Evolutionary conservation across 768 basidiomycete species (phyloP), one percentile per base, ranked within the genome.

Genomic region (Xerocomellus chrysenteron): DNA sequence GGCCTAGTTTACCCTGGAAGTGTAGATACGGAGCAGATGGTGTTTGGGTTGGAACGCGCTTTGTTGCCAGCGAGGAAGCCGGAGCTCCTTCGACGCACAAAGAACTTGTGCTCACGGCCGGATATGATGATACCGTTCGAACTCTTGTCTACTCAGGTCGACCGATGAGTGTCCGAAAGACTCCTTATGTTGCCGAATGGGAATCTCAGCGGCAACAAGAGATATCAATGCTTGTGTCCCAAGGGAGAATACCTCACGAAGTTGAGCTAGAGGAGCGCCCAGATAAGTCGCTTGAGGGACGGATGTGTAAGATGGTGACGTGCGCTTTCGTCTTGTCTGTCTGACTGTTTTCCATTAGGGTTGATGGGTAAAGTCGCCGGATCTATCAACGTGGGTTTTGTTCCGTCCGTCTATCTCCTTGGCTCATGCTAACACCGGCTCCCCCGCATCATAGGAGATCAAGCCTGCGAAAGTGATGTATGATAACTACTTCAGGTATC

Each of bases 1-100:
- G 12, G 16, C 26, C 4, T 10, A 21, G 19, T 40, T 54, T 21
- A 55, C 48, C 30, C 14, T n/a, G 14, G 51, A 30, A 16, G 14
- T 26, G 50, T 19, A 88, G 87, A 50, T 91, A 88, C 60, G 92
- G 92, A 46, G 92, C 92, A 5, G 78, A 86, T 3, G 92, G 87
- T 43, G 88, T 94, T 4, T 94, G 92, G 92, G 90, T 92, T 37
- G 89, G 89, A 40, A 94, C 91, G 5, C 85, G 91, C 39, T 94
- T 94, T 66, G 90, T 92, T 41, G 90, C 91, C 12, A 85, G 86
- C 63, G 83, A 79, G 37, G 90, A 93, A 69, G 90, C 92, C 0
- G 88, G 85, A 37, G 92, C 91, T 3, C 86, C 91, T 12, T 82
- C 82, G 35, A 81, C 70, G 61, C 89, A 90, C 70, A 91, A 91